Evolutionary conservation across 768 basidiomycete species (phyloP), one percentile per base, ranked within the genome.

Genomic region (Leucocoprinus leucothites): DNA sequence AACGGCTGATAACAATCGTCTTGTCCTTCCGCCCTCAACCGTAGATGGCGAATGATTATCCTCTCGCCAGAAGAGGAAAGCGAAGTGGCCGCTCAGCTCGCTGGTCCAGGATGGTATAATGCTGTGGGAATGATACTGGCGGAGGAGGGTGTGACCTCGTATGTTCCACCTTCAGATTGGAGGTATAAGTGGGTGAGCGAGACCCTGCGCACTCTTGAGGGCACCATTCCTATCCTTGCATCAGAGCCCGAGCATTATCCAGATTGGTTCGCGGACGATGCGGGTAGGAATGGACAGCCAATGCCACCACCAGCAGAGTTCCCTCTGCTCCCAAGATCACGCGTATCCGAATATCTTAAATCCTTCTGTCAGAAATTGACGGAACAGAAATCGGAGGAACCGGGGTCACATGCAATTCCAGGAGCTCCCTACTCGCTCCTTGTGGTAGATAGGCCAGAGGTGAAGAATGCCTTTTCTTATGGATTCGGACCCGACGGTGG

Each of bases 11-110:
- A 6, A 28, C 35, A 34, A 38, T 41, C 49, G 24, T 42, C 24
- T 36, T 31, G 16, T 40, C 9, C 18, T 28, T 22, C 34, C 21
- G 16, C 24, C 41, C 9, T 21, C 25, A 2, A 56, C n/a, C 25
- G 25, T 59, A 92, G 93, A 64, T 91, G 89, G 87, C 81, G 94
- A 51, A 69, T 94, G 61, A 95, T 97, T 57, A 75, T 95, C 8
- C 79, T 97, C 14, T 94, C 92, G 3, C 94, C 94, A 1, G 89
- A 93, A 61, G 94, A 97, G 70, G 94, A 98, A 65, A 91, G 94
- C 50, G 84, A 85, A 26, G 91, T 98, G 40, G 85, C 92, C n/a
- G 69, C 74, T 3, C 87, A 91, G 64, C 81, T 98, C 9, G 83
- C 84, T 18, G 94, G 92, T 14, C 71, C 82, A 19, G 92, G 91